A percentile compares a stretch with the other conserved stretches of the same genome.
Conservation (phyloP, 176 grass and related monocot genomes). For the Rhynchospora tenuis region DNA sequence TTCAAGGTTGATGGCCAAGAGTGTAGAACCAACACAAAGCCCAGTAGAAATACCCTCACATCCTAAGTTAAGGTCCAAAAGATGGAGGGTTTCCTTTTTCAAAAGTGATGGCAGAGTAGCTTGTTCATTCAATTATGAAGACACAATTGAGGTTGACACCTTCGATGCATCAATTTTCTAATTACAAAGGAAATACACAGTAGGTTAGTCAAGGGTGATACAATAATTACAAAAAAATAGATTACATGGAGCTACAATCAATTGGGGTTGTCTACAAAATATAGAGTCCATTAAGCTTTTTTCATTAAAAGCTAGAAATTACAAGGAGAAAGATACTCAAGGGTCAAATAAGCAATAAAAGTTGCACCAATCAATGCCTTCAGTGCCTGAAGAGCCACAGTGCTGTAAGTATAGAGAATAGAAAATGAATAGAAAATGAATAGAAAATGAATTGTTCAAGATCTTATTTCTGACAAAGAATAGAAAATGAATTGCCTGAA, state of each 20-base stretch:
- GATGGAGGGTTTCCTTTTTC: conserved; percentile 15
- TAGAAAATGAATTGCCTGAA: conserved; percentile 19
- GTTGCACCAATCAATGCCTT: conserved; percentile 60
- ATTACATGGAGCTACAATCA: not conserved
- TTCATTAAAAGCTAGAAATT: conserved; percentile 1
- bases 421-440: conserved; percentile 57
- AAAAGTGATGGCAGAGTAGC: conserved; percentile 20
- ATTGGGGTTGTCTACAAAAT: not conserved
- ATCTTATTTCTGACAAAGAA: no score
- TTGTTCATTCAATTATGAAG: conserved; percentile 30
- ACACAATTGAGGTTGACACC: conserved; percentile 47
- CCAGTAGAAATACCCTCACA: conserved; percentile 91
- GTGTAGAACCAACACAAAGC: conserved; percentile 44
- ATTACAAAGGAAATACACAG: not conserved
- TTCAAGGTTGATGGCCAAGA: conserved; percentile 34
- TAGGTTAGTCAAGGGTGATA: not conserved
- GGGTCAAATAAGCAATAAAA: conserved; percentile 74
- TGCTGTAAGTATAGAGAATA: conserved; percentile 61
- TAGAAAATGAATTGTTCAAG: no score
- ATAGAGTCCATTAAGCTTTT: not conserved
- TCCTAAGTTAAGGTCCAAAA: conserved; percentile 32
- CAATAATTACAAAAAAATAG: not conserved
- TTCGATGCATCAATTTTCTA: conserved; percentile 22
- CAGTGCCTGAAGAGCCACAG: conserved; percentile 68
- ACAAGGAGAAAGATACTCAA: conserved; percentile 60